Percentiles rank a stretch among this genome's conserved stretches.
These are phyloP conservation scores for Dentipellis sp. DNA, from an alignment of 768 basidiomycete species.

Conservation along the genomic window DNA sequence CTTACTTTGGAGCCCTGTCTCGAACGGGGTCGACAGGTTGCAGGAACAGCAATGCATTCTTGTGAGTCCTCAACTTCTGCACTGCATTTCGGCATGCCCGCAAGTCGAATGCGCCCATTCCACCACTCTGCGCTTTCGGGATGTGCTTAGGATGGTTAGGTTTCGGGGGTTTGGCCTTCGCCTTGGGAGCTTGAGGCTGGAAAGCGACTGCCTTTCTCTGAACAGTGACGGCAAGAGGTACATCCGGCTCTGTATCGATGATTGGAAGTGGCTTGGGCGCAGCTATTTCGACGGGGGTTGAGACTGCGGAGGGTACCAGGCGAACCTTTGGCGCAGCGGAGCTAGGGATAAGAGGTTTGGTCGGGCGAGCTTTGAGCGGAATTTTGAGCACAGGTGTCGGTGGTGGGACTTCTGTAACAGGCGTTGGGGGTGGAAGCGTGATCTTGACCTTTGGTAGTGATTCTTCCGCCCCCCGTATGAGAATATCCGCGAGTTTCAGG, in stretches of 20 bases:
- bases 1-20: slow-evolving; percentile 82
- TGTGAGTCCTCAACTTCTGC: slow-evolving; percentile 72
- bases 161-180: slow-evolving; percentile 10
- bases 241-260: neutral
- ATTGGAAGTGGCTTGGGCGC: slow-evolving; percentile 22
- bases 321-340: slow-evolving; percentile 41
- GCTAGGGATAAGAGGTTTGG: slow-evolving; percentile 25
- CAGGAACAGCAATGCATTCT: slow-evolving; percentile 64
- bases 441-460: slow-evolving; percentile 80
- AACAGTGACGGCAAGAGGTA: neutral
- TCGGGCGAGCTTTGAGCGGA: slow-evolving; percentile 21
- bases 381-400: slow-evolving; percentile 46
- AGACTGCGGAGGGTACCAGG: slow-evolving; percentile 21
- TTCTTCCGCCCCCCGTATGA: slow-evolving; percentile 78
- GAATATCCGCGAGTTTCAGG: slow-evolving; percentile 84
- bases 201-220: slow-evolving; percentile 5
- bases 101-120: slow-evolving; percentile 71
- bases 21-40: slow-evolving; percentile 95
- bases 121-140: slow-evolving; percentile 64
- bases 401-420: slow-evolving; percentile 53
- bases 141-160: slow-evolving; percentile 33
- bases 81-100: slow-evolving; percentile 67
- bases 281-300: slow-evolving; percentile 16
- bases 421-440: slow-evolving; percentile 62
- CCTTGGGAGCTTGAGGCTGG: slow-evolving; percentile 4